These are phyloP conservation scores for Plectosphaerella plurivora DNA, from an alignment of 2,329 filamentous ascomycete species.

Conservation along the genomic window DNA sequence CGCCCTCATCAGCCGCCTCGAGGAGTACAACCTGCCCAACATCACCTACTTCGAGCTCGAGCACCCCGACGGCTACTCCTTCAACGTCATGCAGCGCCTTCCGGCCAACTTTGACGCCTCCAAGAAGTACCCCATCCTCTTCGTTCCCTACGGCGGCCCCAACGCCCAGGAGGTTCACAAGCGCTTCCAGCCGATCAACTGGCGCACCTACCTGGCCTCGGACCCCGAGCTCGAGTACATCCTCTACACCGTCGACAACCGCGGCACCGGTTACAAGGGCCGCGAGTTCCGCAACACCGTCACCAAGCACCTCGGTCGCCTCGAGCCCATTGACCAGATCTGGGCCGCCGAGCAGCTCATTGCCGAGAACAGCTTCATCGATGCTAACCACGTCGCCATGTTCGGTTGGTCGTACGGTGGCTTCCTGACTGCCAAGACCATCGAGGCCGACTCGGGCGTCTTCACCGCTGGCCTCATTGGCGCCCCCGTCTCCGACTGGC, in stretches of 20 bases:
- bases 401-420: conserved; percentile 68
- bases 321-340: conserved; percentile 64
- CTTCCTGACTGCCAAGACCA: conserved; percentile 61
- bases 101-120: conserved; percentile 58
- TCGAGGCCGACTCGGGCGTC: conserved; percentile 55
- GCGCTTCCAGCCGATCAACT: conserved; percentile 48
- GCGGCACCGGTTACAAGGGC: conserved; percentile 62
- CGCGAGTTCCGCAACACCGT: conserved; percentile 58
- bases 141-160: conserved; percentile 66
- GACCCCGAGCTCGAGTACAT: conserved; percentile 66
- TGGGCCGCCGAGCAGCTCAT: conserved; percentile 58
- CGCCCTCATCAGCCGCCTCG: conserved; percentile 46
- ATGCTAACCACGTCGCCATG: conserved; percentile 57
- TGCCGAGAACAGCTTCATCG: conserved; percentile 46
- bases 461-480: conserved; percentile 62
- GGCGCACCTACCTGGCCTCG: conserved; percentile 60
- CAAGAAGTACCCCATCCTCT: conserved; percentile 63
- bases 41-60: conserved; percentile 59
- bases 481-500: conserved; percentile 64
- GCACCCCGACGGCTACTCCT: conserved; percentile 54
- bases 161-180: conserved; percentile 59
- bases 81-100: conserved; percentile 63
- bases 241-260: conserved; percentile 64
- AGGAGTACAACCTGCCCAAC: conserved; percentile 58
- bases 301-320: conserved; percentile 52